Conservation (phyloP, 1,139 yeast genomes). For the Wickerhamiella pararugosa region DNA sequence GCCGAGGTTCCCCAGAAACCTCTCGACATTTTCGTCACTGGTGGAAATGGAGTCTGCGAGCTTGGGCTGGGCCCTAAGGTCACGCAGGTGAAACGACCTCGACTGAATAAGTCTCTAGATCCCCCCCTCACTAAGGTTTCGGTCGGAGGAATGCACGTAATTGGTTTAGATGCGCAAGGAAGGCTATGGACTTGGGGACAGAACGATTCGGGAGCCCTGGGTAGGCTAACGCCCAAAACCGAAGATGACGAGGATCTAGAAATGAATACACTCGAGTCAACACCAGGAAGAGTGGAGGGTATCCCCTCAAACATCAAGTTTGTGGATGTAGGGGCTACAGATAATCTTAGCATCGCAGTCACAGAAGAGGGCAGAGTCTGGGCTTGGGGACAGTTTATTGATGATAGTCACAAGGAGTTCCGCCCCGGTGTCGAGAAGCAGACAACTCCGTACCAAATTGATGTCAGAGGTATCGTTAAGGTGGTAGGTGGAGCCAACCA, state of each 20-base stretch:
- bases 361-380: conserved; percentile 74
- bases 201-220: conserved; percentile 82
- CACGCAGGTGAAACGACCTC: conserved; percentile 88
- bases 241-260: conserved; percentile 54
- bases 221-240: conserved; percentile 65
- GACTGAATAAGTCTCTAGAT: conserved; percentile 63
- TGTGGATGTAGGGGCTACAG: conserved; percentile 84
- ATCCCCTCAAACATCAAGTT: conserved; percentile 45
- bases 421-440: conserved; percentile 52
- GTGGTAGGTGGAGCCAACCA: conserved; percentile 91
- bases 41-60: conserved; percentile 95
- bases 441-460: conserved; percentile 48
- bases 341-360: conserved; percentile 70
- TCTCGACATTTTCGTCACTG: conserved; percentile 81
- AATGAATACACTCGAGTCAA: conserved; percentile 72
- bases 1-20: conserved; percentile 21
- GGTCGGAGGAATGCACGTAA: conserved; percentile 89
- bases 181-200: conserved; percentile 96
- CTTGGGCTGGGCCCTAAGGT: conserved; percentile 88
- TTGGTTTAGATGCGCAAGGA: conserved; percentile 64
- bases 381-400: conserved; percentile 95
- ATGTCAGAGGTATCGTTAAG: conserved; percentile 60
- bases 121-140: conserved; percentile 70
- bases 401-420: conserved; percentile 87
- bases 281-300: conserved; percentile 63